Evolutionary conservation across 1,284 basidiomycete genomes (phyloP), one percentile per base, ranked within the genome.

Genomic region (Rhodotorula sp.): DNA sequence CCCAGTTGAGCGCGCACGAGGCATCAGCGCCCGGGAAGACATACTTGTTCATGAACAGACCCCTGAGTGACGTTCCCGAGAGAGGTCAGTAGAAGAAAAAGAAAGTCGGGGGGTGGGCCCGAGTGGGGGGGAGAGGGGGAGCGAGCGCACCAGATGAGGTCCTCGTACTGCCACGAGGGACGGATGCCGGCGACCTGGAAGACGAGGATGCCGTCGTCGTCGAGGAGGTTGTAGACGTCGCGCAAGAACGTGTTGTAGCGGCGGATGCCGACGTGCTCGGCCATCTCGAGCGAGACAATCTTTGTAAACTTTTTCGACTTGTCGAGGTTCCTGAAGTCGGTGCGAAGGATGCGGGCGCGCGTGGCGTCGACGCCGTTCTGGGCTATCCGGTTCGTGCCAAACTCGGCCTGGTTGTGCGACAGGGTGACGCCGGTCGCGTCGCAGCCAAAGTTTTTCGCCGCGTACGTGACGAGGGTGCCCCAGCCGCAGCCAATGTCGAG

Each of bases 21-120:
- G 95, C 95, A 79, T 99, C 95, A 14, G 96, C 96, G 79, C 96
- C 95, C 64, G 96, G 95, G 89, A 98, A 99, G 80, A 98, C 74
- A 54, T 77, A 76, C 56, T 76, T 74, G 72, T 75, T 76, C 76
- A 95, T 95, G 85, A 91, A 91, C 29, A 93, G 84, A 72, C 89
- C 91, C 88, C 87, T 89, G 55, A n/a, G 24, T 64, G 6, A 26
- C 45, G 4, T 66, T 24, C 12, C 4, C 33, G 5, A 10, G 18
- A 44, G n/a, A 64, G 26, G 54, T 24, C 24, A 22, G 3, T 4
- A 10, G 55, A 14, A 30, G 15, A 12, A 44, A 20, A 18, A 37
- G 30, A 57, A 45, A 44, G 24, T 18, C 10, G 22, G 18, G 24
- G 24, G 46, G 17, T 37, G 3, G 10, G 53, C 12, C 15, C 14